Evolutionary conservation across 805 yeast species (phyloP).

Genomic region (Huiozyma naganishii): DNA sequence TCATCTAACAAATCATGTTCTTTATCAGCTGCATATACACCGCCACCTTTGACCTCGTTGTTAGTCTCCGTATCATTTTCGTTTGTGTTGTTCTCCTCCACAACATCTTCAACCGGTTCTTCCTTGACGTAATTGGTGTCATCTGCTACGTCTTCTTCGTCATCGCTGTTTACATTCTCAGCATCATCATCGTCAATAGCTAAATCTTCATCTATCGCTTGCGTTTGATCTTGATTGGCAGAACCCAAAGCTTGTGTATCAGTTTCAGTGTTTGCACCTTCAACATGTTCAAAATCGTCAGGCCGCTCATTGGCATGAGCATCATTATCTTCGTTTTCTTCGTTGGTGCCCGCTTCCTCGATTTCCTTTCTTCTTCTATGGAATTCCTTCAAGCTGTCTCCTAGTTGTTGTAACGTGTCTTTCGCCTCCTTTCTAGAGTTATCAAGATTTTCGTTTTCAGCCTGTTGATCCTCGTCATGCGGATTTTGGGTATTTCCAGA

Average conservation of each 20-base stretch:
- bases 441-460: conserved; percentile 34
- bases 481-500: conserved; percentile 44
- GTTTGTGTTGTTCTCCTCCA: conserved; percentile 7
- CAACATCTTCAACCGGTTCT: conserved; percentile 9
- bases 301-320: conserved; percentile 56
- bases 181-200: conserved; percentile 66
- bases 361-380: conserved; percentile 87
- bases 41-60: conserved; percentile 32
- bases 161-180: conserved; percentile 25
- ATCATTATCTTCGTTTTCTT: conserved; percentile 38
- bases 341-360: conserved; percentile 47
- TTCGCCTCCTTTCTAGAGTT: conserved; percentile 55
- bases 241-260: conserved; percentile 92
- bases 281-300: conserved; percentile 77
- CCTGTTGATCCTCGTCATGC: conserved; percentile 32
- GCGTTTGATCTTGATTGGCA: conserved; percentile 70
- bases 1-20: conserved; percentile 2
- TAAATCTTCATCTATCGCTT: conserved; percentile 64
- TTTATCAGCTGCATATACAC: conserved; percentile 39
- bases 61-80: conserved; percentile 21
- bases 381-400: conserved; percentile 85
- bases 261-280: conserved; percentile 63
- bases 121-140: conserved; percentile 22
- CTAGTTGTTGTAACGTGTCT: conserved; percentile 76
- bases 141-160: conserved; percentile 13